Evolutionary conservation across 1,284 basidiomycete genomes (phyloP), one percentile per base, ranked within the genome.

Genomic region (Cutaneotrichosporon cavernicola): DNA sequence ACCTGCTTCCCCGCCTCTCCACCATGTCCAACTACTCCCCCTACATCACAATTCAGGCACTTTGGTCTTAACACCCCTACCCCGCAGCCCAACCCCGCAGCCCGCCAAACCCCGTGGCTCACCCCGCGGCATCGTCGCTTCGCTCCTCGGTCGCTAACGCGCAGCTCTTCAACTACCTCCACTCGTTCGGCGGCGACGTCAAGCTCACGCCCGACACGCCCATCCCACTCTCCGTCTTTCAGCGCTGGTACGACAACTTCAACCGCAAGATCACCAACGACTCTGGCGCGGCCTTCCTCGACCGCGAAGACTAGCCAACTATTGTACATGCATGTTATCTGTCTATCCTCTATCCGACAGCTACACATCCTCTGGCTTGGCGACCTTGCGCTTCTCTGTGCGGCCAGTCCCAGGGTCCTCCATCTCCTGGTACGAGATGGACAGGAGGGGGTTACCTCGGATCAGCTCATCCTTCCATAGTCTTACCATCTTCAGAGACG

Each of bases 171-270:
- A 92, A 92, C 74, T 94, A 91, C 74, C 75, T 94, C 5, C 87
- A 89, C 47, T 87, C 90, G 1, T 96, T 94, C 73, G 85, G 83
- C 8, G 81, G 85, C 4, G 78, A 79, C 32, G 70, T 74, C 58
- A 85, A 82, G 9, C 75, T 82, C 47, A 78, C 83, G 65, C 86
- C 87, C 0, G 87, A 91, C 55, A 85, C 85, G 36, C 80, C 86
- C 67, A 84, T 94, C 5, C 90, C 90, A n/a, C 85, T 94, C 82
- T 84, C 83, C 32, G 74, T 90, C 55, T 86, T 95, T 63, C 85
- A 85, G 65, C 87, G 84, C 72, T 95, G 92, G 92, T 93, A 92
- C 75, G 90, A 92, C 60, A 86, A 73, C 66, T 90, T 94, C 71
- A 74, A 87, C 70, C 77, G 80, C n/a, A 94, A 94, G 78, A 79